A percentile compares a stretch with the other conserved stretches of the same genome.
phyloP scores from a whole-genome alignment of 2,329 filamentous ascomycete genomes.

The Xylaria multiplex region DNA sequence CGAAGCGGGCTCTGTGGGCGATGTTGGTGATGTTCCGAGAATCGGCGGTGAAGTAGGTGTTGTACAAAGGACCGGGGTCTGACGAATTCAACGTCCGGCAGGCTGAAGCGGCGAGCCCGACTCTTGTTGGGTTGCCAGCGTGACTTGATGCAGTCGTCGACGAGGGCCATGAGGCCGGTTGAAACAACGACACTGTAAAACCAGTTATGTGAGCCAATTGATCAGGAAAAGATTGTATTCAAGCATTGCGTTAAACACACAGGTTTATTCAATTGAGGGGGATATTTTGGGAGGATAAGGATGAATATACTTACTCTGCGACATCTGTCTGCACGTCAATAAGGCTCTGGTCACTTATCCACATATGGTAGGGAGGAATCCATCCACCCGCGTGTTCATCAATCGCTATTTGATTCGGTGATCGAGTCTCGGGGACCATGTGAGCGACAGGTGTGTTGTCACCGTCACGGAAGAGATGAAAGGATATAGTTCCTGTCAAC shows the following conservation, averaged over 20 bases:
- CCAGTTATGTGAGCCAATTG: constrained; percentile 39
- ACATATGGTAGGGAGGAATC: constrained; percentile 90
- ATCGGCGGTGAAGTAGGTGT: constrained; percentile 55
- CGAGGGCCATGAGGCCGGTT: constrained; percentile 87
- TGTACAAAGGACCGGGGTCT: constrained; percentile 52
- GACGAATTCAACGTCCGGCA: constrained; percentile 49
- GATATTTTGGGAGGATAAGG: constrained; percentile 16
- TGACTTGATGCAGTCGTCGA: constrained; percentile 90
- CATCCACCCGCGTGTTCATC: constrained; percentile 85
- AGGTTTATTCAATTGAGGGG: neutral
- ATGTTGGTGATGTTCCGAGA: constrained; percentile 50
- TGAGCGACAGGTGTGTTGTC: constrained; percentile 76
- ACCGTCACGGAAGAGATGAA: constrained; percentile 79
- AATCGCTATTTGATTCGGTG: constrained; percentile 73
- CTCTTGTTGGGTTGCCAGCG: constrained; percentile 67
- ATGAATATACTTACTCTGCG: constrained; percentile 74
- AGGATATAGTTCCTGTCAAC: constrained; percentile 76
- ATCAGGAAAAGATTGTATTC: neutral
- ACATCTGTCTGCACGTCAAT: constrained; percentile 79
- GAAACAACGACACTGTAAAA: constrained; percentile 79
- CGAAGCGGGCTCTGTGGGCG: constrained; percentile 51
- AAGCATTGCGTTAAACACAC: neutral
- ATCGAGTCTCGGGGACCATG: constrained; percentile 82
- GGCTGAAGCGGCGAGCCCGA: constrained; percentile 54
- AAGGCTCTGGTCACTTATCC: constrained; percentile 80